These are phyloP conservation scores for Polysphondylium violaceum DNA, from an alignment of 78 protist species.

Conservation along the genomic window DNA sequence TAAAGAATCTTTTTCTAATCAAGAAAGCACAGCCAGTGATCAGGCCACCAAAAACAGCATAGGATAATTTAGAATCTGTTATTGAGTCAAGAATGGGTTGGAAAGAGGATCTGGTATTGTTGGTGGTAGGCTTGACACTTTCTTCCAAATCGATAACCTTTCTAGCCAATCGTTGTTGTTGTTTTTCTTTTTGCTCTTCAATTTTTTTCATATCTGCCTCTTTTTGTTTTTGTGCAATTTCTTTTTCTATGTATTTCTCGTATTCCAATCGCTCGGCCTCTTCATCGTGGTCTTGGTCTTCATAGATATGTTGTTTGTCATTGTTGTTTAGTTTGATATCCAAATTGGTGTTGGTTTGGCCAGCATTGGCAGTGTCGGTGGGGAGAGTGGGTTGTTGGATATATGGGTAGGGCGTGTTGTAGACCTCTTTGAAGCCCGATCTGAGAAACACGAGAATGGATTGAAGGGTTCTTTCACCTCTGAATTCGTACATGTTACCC, in stretches of 20 bases:
- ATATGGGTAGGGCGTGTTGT: conserved; percentile 3
- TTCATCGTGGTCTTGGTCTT: conserved; percentile 28
- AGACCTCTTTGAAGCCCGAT: background rate
- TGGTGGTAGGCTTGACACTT: background rate
- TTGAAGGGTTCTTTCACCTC: conserved; percentile 16
- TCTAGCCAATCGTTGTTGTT: conserved; percentile 8
- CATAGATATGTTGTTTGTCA: conserved; percentile 4
- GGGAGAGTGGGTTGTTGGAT: conserved; percentile 10
- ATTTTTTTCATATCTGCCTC: too few relatives aligned
- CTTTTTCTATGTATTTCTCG: too few relatives aligned
- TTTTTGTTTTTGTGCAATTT: too few relatives aligned
- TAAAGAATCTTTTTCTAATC: conserved; percentile 22
- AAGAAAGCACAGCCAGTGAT: conserved; percentile 5
- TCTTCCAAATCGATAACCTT: background rate
- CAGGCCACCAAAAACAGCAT: conserved; percentile 22
- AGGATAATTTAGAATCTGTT: conserved; percentile 32
- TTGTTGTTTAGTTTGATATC: too few relatives aligned
- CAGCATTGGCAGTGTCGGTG: background rate
- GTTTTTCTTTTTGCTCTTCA: too few relatives aligned
- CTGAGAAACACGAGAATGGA: background rate
- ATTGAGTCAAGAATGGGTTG: background rate
- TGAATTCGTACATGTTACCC: conserved; percentile 11
- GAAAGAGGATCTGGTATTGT: background rate
- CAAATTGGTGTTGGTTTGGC: background rate
- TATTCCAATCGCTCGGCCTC: background rate